phyloP scores from a whole-genome alignment of 1,284 basidiomycete species.

The Stygiomarasmius scandens region DNA sequence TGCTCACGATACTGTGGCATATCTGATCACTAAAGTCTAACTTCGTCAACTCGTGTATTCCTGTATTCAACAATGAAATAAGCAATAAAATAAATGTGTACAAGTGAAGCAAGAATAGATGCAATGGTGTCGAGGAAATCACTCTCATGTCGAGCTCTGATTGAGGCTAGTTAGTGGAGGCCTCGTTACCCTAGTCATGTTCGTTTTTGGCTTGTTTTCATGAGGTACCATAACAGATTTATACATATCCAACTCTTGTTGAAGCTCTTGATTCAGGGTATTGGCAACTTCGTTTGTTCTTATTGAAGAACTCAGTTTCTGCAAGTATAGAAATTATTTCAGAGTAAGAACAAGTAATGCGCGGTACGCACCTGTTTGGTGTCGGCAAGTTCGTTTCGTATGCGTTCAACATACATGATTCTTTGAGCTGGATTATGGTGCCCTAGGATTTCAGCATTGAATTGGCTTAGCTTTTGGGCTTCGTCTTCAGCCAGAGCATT shows the following conservation, averaged over 20 bases:
- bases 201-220: slow-evolving; percentile 62
- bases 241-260: slow-evolving; percentile 68
- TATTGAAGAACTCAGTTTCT: slow-evolving; percentile 60
- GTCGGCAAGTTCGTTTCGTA: slow-evolving; percentile 69
- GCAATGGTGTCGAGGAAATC: background rate
- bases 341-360: slow-evolving; percentile 3
- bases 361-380: slow-evolving; percentile 62
- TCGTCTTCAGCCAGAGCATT: slow-evolving; percentile 77
- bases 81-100: slow-evolving; percentile 7
- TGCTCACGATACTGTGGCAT: slow-evolving; percentile 55
- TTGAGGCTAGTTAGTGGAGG: slow-evolving; percentile 53
- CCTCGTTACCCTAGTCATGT: slow-evolving; percentile 62
- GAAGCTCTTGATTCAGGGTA: slow-evolving; percentile 54
- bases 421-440: slow-evolving; percentile 76
- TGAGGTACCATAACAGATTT: slow-evolving; percentile 63
- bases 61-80: background rate
- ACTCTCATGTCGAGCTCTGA: slow-evolving; percentile 37
- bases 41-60: background rate
- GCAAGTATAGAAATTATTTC: slow-evolving; percentile 7
- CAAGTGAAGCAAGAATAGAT: background rate
- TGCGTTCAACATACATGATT: slow-evolving; percentile 74
- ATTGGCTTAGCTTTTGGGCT: slow-evolving; percentile 62
- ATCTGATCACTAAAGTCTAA: slow-evolving; percentile 34
- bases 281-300: slow-evolving; percentile 56
- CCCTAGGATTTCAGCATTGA: slow-evolving; percentile 77